Conservation (phyloP, 2,329 filamentous ascomycete genomes). For the Metarhizium robertsii region DNA sequence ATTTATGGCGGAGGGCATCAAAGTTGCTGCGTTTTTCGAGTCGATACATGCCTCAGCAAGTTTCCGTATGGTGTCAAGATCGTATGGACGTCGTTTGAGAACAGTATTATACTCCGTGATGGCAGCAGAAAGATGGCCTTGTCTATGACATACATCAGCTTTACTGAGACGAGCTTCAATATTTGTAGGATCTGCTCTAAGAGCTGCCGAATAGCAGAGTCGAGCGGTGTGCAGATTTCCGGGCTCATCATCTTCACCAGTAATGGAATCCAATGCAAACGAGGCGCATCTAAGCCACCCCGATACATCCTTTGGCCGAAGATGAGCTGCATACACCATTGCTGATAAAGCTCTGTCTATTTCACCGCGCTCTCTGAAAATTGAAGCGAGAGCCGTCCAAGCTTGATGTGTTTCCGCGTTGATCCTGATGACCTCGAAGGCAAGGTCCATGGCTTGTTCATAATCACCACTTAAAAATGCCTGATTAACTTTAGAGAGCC, state of each 20-base stretch:
- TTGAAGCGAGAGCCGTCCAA: conserved; percentile 52
- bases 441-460: conserved; percentile 46
- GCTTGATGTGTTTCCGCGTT: conserved; percentile 59
- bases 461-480: conserved; percentile 56
- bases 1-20: conserved; percentile 30
- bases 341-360: conserved; percentile 48
- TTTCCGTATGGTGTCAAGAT: conserved; percentile 45
- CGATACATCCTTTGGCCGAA: conserved; percentile 49
- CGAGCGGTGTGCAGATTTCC: conserved; percentile 44
- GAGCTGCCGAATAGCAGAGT: conserved; percentile 49
- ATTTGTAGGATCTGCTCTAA: conserved; percentile 48
- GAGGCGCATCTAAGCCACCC: conserved; percentile 52
- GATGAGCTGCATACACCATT: conserved; percentile 51
- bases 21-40: conserved; percentile 33
- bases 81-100: conserved; percentile 40
- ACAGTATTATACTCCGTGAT: conserved; percentile 48
- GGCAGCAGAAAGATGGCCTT: conserved; percentile 43
- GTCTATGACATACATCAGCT: conserved; percentile 47
- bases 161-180: conserved; percentile 50
- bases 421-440: conserved; percentile 56
- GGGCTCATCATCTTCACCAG: conserved; percentile 39
- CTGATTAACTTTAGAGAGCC: conserved; percentile 57
- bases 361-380: conserved; percentile 52
- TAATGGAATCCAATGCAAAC: conserved; percentile 42
- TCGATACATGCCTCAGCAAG: conserved; percentile 49